Conservation (phyloP, 768 basidiomycete genomes). For the Boletus subcaerulescens region DNA sequence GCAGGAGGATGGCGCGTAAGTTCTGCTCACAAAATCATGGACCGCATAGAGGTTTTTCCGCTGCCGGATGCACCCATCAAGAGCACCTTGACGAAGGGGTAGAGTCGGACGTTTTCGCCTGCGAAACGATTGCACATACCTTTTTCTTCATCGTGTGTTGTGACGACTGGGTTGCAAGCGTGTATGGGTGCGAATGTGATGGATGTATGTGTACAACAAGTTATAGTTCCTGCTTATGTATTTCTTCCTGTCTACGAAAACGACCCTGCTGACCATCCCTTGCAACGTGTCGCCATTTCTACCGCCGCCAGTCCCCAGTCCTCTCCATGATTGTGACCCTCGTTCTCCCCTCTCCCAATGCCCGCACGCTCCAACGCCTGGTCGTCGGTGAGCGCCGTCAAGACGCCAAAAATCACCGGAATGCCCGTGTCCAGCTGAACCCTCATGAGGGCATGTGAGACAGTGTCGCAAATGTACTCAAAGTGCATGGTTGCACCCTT, state of each 20-base stretch:
- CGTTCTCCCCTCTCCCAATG: constrained; percentile 60
- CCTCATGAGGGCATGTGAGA: constrained; percentile 91
- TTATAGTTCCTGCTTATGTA: not conserved
- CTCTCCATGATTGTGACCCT: constrained; percentile 96
- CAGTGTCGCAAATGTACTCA: constrained; percentile 96
- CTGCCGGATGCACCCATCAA: constrained; percentile 97
- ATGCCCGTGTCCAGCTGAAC: constrained; percentile 91
- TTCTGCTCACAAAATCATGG: constrained; percentile 88
- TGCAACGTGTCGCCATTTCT: constrained; percentile 76
- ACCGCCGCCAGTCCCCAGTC: constrained; percentile 98
- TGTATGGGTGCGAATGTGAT: no score
- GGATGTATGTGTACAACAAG: not conserved
- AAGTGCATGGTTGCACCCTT: constrained; percentile 99
- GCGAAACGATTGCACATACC: constrained; percentile 9
- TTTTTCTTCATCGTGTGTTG: constrained; percentile 32
- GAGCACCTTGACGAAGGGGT: constrained; percentile 60
- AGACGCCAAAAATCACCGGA: constrained; percentile 94
- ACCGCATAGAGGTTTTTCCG: constrained; percentile 97
- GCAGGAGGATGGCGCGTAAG: not conserved
- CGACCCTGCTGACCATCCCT: constrained; percentile 67
- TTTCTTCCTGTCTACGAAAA: constrained; percentile 35
- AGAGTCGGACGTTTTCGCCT: not conserved
- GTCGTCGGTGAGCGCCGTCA: constrained; percentile 89
- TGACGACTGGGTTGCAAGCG: not conserved
- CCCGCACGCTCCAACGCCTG: constrained; percentile 97